Evolutionary conservation across 1,284 basidiomycete species (phyloP), one percentile per base, ranked within the genome.

Genomic region (Boletus chippewaensis): DNA sequence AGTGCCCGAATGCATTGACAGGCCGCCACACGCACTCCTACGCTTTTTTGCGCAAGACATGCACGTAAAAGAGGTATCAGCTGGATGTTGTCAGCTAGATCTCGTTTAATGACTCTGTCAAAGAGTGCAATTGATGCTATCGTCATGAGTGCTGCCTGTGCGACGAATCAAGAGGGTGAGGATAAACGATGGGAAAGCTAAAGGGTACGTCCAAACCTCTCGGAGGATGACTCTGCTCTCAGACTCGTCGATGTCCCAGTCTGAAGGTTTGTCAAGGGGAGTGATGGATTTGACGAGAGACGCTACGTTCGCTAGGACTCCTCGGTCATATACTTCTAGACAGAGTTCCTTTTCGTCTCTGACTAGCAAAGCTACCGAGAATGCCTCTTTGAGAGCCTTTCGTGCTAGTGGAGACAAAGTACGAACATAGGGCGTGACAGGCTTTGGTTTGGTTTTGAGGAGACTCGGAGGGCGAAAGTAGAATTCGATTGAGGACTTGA

Each of bases 1-100:
- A 95, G 72, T 0, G 87, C 86, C n/a, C 92, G 75, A 2, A 90
- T 77, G 57, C 87, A 87, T 61, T 94, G 91, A 62, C 89, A 91
- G 0, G 89, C 87, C 0, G 88, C 87, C 42, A 88, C 89, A 6
- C 91, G 80, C 2, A 94, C 84, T 1, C 87, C 87, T 16, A 83
- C 73, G 51, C 84, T 79, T 0, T 75, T 76, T 55, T 89, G 82
- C 0, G 69, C 61, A 26, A 90, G 74, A 12, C 78, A 80, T 5
- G 65, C 62, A 48, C 79, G 74, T 35, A 89, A 68, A 45, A 74
- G 64, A 35, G 81, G 76, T 26, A 89, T 72, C n/a, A 76, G 65
- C 13, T 70, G 68, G 15, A 72, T 66, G 7, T 69, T 69, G 52
- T 84, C 84, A 11, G 86, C 80, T 12, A 93, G 70, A 32, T 76